Conservation (phyloP, 495 filamentous ascomycete species). For the Aspergillus heteromorphus region DNA sequence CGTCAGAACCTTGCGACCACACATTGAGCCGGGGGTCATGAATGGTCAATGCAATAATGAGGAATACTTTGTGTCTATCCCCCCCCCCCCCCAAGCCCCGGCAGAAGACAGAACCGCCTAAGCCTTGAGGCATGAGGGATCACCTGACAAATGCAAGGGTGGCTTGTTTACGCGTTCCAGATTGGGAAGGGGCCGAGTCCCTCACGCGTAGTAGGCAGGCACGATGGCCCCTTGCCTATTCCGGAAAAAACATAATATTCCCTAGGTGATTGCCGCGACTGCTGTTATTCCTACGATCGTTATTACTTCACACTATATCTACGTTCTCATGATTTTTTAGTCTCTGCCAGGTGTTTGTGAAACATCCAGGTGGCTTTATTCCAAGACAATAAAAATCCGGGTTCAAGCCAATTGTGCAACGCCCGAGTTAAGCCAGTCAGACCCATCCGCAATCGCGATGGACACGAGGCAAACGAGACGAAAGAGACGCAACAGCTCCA, state of each 20-base stretch:
- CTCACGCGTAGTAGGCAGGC: constrained; percentile 16
- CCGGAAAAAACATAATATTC: constrained; percentile 8
- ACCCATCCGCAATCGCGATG: constrained; percentile 16
- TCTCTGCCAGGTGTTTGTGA: background rate
- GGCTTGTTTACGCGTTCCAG: constrained; percentile 25
- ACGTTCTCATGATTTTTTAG: background rate
- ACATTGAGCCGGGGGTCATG: too few species aligned
- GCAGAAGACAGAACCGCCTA: too few species aligned
- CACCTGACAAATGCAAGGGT: constrained; percentile 15
- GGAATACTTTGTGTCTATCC: too few species aligned
- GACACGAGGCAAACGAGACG: constrained; percentile 26
- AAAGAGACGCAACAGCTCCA: constrained; percentile 28
- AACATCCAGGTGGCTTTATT: background rate
- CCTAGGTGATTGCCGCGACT: background rate
- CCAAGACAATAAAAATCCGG: background rate
- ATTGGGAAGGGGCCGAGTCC: constrained; percentile 15
- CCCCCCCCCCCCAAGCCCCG: too few species aligned
- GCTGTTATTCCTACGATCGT: background rate
- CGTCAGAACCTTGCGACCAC: too few species aligned
- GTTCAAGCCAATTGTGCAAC: background rate
- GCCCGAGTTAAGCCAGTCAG: background rate
- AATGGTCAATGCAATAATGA: too few species aligned
- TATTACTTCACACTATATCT: background rate
- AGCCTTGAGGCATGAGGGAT: background rate
- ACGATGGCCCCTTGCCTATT: constrained; percentile 8